phyloP scores from a whole-genome alignment of 257 asterid genomes.

The Nicotiana knightiana region DNA sequence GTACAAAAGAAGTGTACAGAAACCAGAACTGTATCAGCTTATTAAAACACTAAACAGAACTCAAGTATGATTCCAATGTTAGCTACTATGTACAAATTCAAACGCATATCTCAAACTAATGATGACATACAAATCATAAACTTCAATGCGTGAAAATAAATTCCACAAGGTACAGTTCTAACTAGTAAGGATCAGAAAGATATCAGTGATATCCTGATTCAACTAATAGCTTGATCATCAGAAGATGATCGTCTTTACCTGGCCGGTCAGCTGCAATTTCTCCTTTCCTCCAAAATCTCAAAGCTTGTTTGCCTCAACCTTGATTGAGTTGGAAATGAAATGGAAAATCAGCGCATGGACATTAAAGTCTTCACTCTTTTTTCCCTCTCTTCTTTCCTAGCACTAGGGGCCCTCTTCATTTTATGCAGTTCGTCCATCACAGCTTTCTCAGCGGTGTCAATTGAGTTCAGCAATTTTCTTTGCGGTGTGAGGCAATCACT shows the following conservation, averaged over 20 bases:
- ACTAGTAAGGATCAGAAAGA: background rate
- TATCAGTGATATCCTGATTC: slow-evolving; percentile 26
- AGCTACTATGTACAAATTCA: too few species aligned
- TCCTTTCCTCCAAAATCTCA: slow-evolving; percentile 15
- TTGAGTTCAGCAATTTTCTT: slow-evolving; percentile 56
- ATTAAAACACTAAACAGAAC: too few species aligned
- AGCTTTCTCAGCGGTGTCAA: slow-evolving; percentile 62
- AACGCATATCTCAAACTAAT: too few species aligned
- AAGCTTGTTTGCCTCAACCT: slow-evolving; percentile 41
- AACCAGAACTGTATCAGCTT: too few species aligned
- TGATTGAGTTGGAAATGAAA: slow-evolving; percentile 30
- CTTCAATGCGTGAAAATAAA: background rate
- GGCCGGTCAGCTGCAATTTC: slow-evolving; percentile 18
- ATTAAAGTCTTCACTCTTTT: slow-evolving; percentile 54
- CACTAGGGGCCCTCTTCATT: slow-evolving; percentile 59
- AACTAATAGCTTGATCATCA: slow-evolving; percentile 35
- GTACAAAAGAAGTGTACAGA: too few species aligned
- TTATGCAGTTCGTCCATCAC: slow-evolving; percentile 63
- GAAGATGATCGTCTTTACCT: slow-evolving; percentile 36
- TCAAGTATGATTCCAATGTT: too few species aligned
- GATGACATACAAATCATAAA: too few species aligned
- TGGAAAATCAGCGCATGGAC: slow-evolving; percentile 58
- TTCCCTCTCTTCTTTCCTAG: slow-evolving; percentile 56
- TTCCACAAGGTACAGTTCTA: background rate
- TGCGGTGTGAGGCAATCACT: slow-evolving; percentile 53